Evolutionary conservation across 257 asterid species (phyloP).

Genomic region (Ballota nigra): DNA sequence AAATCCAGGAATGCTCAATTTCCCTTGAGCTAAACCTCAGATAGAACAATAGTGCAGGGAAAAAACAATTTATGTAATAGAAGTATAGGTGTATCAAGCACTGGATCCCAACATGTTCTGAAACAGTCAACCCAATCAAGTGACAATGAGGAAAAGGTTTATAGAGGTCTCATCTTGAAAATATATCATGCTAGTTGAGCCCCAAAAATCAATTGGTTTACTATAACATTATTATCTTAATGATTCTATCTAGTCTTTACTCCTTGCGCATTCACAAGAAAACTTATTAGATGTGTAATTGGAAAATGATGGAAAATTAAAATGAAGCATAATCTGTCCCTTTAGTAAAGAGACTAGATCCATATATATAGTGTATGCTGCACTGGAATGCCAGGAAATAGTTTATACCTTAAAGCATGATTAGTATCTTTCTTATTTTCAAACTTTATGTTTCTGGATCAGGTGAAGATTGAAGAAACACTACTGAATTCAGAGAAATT

Average conservation of each 20-base stretch:
- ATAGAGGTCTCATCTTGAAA: constrained; percentile 12
- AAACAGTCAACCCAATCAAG: constrained; percentile 12
- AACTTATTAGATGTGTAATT: constrained; percentile 4
- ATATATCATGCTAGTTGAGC: constrained; percentile 3
- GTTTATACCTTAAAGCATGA: constrained; percentile 7
- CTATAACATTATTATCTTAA: constrained; percentile 9
- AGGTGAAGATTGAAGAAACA: constrained; percentile 11
- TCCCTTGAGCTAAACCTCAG: constrained; percentile 6
- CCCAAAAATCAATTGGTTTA: constrained; percentile 4
- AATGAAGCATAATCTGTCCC: constrained; percentile 9
- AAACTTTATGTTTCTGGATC: not conserved
- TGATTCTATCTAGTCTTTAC: constrained; percentile 1
- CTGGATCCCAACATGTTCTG: constrained; percentile 5
- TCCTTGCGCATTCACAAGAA: not conserved
- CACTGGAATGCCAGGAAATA: not conserved
- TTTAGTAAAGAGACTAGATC: constrained; percentile 7
- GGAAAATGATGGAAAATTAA: constrained; percentile 4
- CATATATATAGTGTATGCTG: constrained; percentile 11
- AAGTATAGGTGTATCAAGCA: constrained; percentile 8
- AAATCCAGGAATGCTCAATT: not conserved
- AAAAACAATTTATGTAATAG: constrained; percentile 14
- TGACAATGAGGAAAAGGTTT: constrained; percentile 2
- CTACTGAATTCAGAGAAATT: constrained; percentile 4
- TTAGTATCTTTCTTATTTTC: not conserved
- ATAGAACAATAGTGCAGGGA: constrained; percentile 5